phyloP scores from a whole-genome alignment of 139 green algal genomes.

The Chlorella sp. region DNA sequence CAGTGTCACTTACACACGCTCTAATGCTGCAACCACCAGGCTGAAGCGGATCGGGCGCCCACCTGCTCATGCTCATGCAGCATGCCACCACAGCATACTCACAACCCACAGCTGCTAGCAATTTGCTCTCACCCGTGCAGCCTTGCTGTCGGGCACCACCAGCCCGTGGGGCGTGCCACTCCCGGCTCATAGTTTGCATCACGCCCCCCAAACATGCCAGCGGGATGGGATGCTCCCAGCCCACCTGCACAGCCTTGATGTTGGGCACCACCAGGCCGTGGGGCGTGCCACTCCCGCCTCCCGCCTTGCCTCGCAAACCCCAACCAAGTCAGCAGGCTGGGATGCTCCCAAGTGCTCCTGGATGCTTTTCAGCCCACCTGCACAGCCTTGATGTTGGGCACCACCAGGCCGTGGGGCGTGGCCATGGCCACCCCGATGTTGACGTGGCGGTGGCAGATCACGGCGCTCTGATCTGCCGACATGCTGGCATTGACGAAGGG shows the following conservation, averaged over 20 bases:
- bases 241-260: constrained; percentile 70
- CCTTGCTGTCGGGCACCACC: constrained; percentile 86
- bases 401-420: constrained; percentile 82
- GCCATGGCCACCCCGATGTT: constrained; percentile 94
- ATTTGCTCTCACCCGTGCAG: constrained; percentile 58
- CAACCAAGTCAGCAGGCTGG: no score
- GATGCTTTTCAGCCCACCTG: not conserved
- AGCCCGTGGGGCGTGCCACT: constrained; percentile 82
- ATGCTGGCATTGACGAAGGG: constrained; percentile 82
- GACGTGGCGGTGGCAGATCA: constrained; percentile 77
- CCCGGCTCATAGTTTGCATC: no score
- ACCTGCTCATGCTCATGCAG: no score
- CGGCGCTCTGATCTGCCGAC: constrained; percentile 64
- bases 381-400: constrained; percentile 86
- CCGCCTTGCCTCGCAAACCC: no score
- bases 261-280: constrained; percentile 88
- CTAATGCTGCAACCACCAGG: no score
- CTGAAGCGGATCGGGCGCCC: no score
- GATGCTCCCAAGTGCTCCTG: not conserved
- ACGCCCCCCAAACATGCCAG: no score
- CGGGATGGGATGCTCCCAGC: not conserved
- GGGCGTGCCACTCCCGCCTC: no score
- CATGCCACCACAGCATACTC: no score
- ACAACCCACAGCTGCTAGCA: no score
- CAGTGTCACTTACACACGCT: no score